Base-by-base conservation (phyloP, 2,329 filamentous ascomycete genomes). In the Elsinoe fawcettii region DNA sequence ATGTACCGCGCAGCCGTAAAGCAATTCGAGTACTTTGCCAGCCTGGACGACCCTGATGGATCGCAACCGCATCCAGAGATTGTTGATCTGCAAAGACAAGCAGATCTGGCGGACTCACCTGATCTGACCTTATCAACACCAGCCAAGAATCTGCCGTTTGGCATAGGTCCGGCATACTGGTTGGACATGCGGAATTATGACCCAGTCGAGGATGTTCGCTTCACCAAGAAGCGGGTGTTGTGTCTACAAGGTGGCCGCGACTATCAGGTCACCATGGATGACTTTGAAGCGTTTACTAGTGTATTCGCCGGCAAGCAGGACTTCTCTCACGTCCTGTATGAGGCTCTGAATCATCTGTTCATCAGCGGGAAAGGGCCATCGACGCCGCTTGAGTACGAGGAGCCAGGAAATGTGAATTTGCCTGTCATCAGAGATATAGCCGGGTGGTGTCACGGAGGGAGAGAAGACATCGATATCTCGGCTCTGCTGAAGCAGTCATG, bases 11-110 rank as follows among this genome's bases (percentile, higher is more conserved):
- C 34, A 11, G 25, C 37, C 34, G 23, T 55, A 3, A 16, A 14
- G 27, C 53, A 55, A 22, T 23, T 55, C 6, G 34, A 41, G n/a
- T 55, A 43, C 53, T 55, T 55, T 44, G 53, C 53, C 18, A 30
- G 16, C 25, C 12, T 41, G 53, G 53, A 55, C 25, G 53, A 44
- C 7, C 53, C 53, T 16, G 18, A 36, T 20, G 37, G 36, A 14
- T 11, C 30, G 2, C 23, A 39, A 4, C 11, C 37, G 14, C 25
- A 43, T 20, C 27, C 53, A 12, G 12, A 41, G n/a, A 39, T 55
- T 5, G 53, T 44, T 14, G n/a, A 44, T 5, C 20, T 55, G 22
- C 20, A n/a, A 3, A 18, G 37, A n/a, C 53, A 55, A 23, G 53
- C 37, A 41, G 53, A 44, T 8, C 12, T 55, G 7, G 53, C 53